phyloP scores from a whole-genome alignment of 148 eudicot species.

The Agrostemma githago region DNA sequence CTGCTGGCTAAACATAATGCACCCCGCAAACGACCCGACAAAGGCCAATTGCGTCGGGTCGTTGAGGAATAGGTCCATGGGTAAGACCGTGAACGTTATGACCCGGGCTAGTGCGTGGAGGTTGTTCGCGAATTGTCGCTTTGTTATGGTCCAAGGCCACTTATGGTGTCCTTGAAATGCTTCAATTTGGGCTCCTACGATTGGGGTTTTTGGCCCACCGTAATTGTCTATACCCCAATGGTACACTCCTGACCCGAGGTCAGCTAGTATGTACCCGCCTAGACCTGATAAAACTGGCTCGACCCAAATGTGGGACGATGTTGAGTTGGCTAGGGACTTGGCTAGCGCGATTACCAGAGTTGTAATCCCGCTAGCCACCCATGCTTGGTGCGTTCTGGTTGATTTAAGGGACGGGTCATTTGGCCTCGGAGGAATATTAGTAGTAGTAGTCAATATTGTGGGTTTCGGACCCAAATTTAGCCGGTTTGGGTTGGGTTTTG shows the following conservation, averaged over 20 bases:
- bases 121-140: conserved; percentile 74
- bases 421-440: conserved; percentile 19
- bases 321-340: conserved; percentile 31
- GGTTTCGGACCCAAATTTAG: conserved; percentile 17
- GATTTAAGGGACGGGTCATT: conserved; percentile 57
- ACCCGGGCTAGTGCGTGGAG: conserved; percentile 52
- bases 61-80: conserved; percentile 35
- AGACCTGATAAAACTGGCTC: conserved; percentile 53
- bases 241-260: conserved; percentile 83
- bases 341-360: conserved; percentile 54
- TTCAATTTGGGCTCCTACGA: conserved; percentile 69
- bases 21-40: conserved; percentile 51
- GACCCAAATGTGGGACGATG: conserved; percentile 43
- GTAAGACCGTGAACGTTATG: conserved; percentile 49
- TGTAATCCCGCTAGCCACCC: conserved; percentile 73
- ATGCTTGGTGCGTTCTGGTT: conserved; percentile 70
- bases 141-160: conserved; percentile 79
- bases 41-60: conserved; percentile 56
- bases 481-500: conserved; percentile 14
- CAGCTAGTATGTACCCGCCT: conserved; percentile 69
- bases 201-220: conserved; percentile 53
- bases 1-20: conserved; percentile 90
- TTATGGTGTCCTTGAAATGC: conserved; percentile 91
- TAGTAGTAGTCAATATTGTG: no score
- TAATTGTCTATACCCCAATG: conserved; percentile 95